A percentile compares a stretch with the other conserved stretches of the same genome.
These are phyloP conservation scores for Aspergillus avenaceus DNA, from an alignment of 495 filamentous ascomycete genomes.

Conservation along the genomic window DNA sequence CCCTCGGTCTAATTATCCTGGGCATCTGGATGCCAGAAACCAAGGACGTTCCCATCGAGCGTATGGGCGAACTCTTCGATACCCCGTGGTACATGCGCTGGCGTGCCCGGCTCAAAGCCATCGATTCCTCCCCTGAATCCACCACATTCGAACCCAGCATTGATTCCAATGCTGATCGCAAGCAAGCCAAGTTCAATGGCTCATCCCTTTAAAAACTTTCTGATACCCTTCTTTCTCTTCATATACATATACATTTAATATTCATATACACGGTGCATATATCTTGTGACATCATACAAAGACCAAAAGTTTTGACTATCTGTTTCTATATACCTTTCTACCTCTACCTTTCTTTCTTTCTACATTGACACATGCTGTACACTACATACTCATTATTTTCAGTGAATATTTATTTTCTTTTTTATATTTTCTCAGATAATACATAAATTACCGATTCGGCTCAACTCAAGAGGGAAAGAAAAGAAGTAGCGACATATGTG, in stretches of 20 bases:
- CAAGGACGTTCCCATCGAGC: constrained; percentile 40
- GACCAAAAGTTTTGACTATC: too few species aligned
- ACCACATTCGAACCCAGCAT: background rate
- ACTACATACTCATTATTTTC: background rate
- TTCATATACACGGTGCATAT: too few species aligned
- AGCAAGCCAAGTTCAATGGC: background rate
- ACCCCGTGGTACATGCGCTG: constrained; percentile 42
- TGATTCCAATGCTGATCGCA: background rate
- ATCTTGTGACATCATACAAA: too few species aligned
- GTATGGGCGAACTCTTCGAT: constrained; percentile 43
- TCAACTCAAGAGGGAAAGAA: too few species aligned
- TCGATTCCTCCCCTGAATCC: constrained; percentile 7
- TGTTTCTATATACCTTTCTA: background rate
- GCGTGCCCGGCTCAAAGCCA: constrained; percentile 23
- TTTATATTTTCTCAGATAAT: background rate
- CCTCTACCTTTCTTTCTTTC: background rate
- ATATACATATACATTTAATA: background rate
- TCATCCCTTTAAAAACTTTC: background rate
- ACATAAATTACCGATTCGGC: background rate
- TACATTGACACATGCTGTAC: too few species aligned
- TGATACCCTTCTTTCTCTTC: background rate
- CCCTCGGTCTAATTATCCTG: constrained; percentile 36
- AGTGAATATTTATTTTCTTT: background rate
- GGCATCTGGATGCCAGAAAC: constrained; percentile 47
- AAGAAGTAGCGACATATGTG: too few species aligned